Base-by-base conservation (phyloP, 257 asterid genomes). In the Solanum pinnatisectum region DNA sequence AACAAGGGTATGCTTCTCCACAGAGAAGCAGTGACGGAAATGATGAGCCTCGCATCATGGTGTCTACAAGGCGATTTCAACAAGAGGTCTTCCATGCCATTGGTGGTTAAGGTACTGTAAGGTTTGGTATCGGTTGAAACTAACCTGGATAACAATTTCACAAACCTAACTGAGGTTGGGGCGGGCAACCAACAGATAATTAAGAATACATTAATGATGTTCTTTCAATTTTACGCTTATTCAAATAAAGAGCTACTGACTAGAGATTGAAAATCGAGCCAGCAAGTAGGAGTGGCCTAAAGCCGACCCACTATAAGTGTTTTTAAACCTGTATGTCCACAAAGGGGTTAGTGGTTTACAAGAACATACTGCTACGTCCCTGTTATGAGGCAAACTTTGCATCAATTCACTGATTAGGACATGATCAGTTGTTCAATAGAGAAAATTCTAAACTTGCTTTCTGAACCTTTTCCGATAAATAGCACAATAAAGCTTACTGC, bases 51-150 rank as follows among this genome's bases (percentile, higher is more conserved):
- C 56, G 88, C 87, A 3, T 89, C 77, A 22, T 88, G 90, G 87
- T 90, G 92, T 84, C 68, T 90, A 42, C 90, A 88, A 40, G 44
- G 83, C 25, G 87, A 90, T 83, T 88, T 52, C 74, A 88, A 68
- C 44, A 60, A 22, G 30, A 63, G 71, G 30, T 14, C 60, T 15
- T 63, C 89, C 37, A 90, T 88, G 90, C 73, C 90, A 1, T 8
- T 86, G 27, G 88, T 83, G 23, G 85, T 78, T 84, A 88, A 90
- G 84, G 89, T 67, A 4, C 39, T 90, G 33, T 88, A 90, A 12
- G 90, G 88, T 16, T 67, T 73, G 27, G 59, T 86, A 13, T 81
- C 74, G 8, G 76, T 72, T 40, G 88, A 90, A 59, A 40, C 73
- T 12, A 40, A 72, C 68, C 20, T 81, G 27, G 89, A 86, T 81